Evolutionary conservation across 1,139 yeast genomes (phyloP).

Genomic region (Blastobotrys raffinosifermentans): DNA sequence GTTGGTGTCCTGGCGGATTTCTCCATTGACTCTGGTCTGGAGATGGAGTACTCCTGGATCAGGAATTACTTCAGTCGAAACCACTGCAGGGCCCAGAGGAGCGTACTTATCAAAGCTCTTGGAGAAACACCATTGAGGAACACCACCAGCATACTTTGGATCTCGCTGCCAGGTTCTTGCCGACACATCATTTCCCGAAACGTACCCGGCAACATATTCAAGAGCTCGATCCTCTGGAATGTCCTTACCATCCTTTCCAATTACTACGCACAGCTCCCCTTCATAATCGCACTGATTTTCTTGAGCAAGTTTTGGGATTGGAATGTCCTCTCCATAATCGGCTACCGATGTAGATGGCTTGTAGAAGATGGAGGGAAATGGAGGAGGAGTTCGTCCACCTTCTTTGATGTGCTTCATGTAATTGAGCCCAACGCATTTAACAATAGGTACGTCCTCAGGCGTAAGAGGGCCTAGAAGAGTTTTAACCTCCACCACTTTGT

Average conservation of each 20-base stretch:
- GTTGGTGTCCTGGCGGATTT: conserved; percentile 33
- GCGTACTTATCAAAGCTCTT: conserved; percentile 39
- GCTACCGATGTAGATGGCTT: conserved; percentile 10
- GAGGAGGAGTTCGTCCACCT: conserved; percentile 12
- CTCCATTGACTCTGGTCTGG: conserved; percentile 31
- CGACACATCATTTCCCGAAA: conserved; percentile 39
- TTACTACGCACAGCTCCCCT: conserved; percentile 28
- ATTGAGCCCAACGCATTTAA: conserved; percentile 14
- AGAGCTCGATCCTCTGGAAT: conserved; percentile 33
- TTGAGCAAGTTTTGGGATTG: conserved; percentile 10
- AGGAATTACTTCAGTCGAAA: conserved; percentile 25
- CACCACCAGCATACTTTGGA: conserved; percentile 19
- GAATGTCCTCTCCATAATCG: conserved; percentile 8
- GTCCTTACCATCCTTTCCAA: conserved; percentile 37
- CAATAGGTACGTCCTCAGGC: conserved; percentile 12
- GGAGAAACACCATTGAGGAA: conserved; percentile 37
- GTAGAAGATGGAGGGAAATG: conserved; percentile 11
- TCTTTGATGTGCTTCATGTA: conserved; percentile 15
- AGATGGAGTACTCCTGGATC: conserved; percentile 33
- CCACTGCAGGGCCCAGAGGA: conserved; percentile 38
- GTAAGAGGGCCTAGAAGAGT: conserved; percentile 13
- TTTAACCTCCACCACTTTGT: conserved; percentile 6
- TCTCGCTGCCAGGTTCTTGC: conserved; percentile 39
- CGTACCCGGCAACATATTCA: conserved; percentile 36
- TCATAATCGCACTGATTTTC: conserved; percentile 9